Evolutionary conservation across 768 basidiomycete genomes (phyloP), one percentile per base, ranked within the genome.

Genomic region (Tulasnella sp.): DNA sequence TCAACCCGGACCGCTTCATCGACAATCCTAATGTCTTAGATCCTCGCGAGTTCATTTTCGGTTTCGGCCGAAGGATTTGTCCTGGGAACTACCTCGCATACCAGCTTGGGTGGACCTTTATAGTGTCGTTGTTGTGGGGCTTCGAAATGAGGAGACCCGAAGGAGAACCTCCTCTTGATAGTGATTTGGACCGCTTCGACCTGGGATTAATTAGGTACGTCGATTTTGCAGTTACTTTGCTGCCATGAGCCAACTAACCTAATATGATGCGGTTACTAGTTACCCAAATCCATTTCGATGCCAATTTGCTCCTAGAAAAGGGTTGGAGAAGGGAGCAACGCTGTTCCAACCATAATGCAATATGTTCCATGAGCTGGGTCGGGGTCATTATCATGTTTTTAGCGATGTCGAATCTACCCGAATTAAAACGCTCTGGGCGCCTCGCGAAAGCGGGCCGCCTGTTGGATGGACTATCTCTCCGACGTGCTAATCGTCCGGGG

Each of bases 31-130:
- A 69, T 6, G 20, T 34, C 6, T 8, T 76, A 20, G 76, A 76
- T n/a, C 76, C 76, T 0, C 20, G 46, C 11, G 46, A 46, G 46
- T 50, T n/a, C 14, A 58, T 31, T 9, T 76, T 76, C 34, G 76
- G 76, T 9, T 76, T 76, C 28, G 76, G 76, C 0, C 76, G 76
- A 16, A 54, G 76, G n/a, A 40, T 22, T 3, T 76, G 76, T 58
- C 76, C 76, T 0, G 76, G 76, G 24, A 40, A 46, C 34, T 31
- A 76, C 28, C 28, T 76, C 6, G 76, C 31, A 24, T 46, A n/a
- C 22, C 46, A 76, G 28, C 46, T 76, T 11, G n/a, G 4, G 11
- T 76, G 46, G 34, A 76, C 31, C 12, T 46, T 58, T 14, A 50
- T 58, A 3, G 48, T 58, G 5, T 50, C 46, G 46, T 4, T 76